Conservation (phyloP, 306 rosid species). For the Chamaecrista fasciculata region DNA sequence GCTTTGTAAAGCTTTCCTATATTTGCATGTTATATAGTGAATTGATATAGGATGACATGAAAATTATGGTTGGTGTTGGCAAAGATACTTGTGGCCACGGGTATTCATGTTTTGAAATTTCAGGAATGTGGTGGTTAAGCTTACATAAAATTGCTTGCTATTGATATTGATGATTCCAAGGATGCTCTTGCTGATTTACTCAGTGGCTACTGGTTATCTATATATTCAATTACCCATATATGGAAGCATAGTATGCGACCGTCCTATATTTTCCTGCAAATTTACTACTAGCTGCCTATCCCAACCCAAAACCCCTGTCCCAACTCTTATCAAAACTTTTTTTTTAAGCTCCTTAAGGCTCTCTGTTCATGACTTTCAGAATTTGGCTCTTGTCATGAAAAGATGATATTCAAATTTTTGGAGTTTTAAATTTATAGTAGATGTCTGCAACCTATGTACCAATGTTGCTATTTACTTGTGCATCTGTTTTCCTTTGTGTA, state of each 20-base stretch:
- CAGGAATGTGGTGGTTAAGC: background rate
- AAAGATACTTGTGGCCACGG: background rate
- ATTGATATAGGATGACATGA: background rate
- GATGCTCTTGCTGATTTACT: background rate
- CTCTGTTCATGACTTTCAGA: background rate
- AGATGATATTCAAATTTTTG: background rate
- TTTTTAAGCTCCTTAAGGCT: background rate
- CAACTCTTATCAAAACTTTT: background rate
- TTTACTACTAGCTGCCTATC: background rate
- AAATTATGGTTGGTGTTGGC: background rate
- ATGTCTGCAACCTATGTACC: background rate
- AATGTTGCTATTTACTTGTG: background rate
- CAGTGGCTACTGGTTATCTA: no score
- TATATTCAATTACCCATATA: no score
- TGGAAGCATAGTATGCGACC: no score
- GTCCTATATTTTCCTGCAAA: background rate
- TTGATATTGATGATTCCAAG: background rate
- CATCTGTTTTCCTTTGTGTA: background rate
- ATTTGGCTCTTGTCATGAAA: background rate
- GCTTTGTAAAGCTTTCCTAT: background rate
- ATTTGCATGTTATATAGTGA: background rate
- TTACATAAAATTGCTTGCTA: background rate
- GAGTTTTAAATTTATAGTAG: background rate
- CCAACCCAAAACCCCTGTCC: background rate
- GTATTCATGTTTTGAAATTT: no score